phyloP scores from a whole-genome alignment of 164 flowering plant species.

The Kingdonia uniflora region DNA sequence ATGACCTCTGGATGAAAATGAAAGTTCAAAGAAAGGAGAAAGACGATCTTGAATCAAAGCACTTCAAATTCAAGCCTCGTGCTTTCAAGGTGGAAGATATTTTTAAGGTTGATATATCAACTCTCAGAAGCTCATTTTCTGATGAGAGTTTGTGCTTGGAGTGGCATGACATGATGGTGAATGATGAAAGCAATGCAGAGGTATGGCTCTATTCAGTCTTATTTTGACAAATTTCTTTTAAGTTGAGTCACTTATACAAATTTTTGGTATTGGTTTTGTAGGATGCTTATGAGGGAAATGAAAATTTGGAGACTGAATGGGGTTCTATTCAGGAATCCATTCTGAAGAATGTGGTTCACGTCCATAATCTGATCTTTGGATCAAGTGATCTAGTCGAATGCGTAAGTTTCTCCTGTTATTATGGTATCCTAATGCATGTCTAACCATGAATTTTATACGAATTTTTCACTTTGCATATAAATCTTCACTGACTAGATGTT shows the following conservation, averaged over 20 bases:
- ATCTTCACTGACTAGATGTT: no score
- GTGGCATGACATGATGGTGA: constrained; percentile 62
- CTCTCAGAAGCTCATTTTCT: constrained; percentile 23
- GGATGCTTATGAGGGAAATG: constrained; percentile 24
- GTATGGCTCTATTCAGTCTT: constrained; percentile 21
- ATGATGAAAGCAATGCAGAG: constrained; percentile 26
- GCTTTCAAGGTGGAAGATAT: constrained; percentile 48
- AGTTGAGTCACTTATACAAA: not conserved
- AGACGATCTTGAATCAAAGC: constrained; percentile 36
- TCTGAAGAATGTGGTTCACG: constrained; percentile 30
- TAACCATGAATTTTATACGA: not conserved
- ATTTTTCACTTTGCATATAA: not conserved
- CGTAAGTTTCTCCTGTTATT: constrained; percentile 30
- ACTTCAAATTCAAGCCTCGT: constrained; percentile 66
- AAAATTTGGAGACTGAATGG: constrained; percentile 45
- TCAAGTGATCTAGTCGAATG: constrained; percentile 33
- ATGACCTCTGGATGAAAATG: constrained; percentile 57
- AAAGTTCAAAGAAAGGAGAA: constrained; percentile 40
- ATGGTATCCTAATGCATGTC: not conserved
- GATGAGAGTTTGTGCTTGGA: constrained; percentile 41
- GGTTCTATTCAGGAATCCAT: constrained; percentile 39
- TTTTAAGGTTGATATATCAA: constrained; percentile 49
- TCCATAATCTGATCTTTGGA: constrained; percentile 70
- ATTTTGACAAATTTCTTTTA: not conserved
- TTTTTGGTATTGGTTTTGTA: constrained; percentile 14